These are phyloP conservation scores for Theobroma grandiflorum DNA, from an alignment of 441 rosid species.

Conservation along the genomic window DNA sequence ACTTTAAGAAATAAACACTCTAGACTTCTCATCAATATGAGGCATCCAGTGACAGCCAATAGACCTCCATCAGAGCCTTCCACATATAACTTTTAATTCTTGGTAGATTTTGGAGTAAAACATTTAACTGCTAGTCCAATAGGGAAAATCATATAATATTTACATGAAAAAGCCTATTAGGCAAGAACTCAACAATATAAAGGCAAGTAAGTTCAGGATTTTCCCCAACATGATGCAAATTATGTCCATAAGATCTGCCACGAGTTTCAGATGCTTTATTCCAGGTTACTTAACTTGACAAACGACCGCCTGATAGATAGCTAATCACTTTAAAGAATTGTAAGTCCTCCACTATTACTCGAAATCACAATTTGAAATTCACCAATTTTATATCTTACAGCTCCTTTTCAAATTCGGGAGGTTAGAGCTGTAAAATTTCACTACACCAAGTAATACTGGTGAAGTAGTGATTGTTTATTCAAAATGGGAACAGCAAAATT, in stretches of 20 bases:
- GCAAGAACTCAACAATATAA: not conserved
- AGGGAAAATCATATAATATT: not conserved
- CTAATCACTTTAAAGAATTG: not conserved
- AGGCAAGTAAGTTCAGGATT: not conserved
- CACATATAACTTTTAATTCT: not conserved
- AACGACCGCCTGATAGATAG: not conserved
- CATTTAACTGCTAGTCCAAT: not conserved
- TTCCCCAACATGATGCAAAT: not conserved
- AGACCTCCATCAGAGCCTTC: not conserved
- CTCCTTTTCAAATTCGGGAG: not conserved
- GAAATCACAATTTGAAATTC: not conserved
- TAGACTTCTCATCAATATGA: constrained; percentile 12
- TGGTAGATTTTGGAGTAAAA: not conserved
- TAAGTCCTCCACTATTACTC: not conserved
- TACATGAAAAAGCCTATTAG: not conserved
- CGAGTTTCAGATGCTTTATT: not conserved
- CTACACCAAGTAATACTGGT: not conserved
- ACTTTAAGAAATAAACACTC: not conserved
- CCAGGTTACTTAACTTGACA: not conserved
- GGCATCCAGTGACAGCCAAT: not conserved
- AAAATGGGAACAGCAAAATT: not conserved
- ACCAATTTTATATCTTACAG: not conserved
- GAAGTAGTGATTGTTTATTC: not conserved
- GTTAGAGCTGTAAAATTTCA: not conserved
- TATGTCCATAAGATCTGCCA: not conserved